A percentile compares a stretch with the other conserved stretches of the same genome.
Conservation (phyloP, 2,329 filamentous ascomycete genomes). For the Aspergillus carbonarius region DNA sequence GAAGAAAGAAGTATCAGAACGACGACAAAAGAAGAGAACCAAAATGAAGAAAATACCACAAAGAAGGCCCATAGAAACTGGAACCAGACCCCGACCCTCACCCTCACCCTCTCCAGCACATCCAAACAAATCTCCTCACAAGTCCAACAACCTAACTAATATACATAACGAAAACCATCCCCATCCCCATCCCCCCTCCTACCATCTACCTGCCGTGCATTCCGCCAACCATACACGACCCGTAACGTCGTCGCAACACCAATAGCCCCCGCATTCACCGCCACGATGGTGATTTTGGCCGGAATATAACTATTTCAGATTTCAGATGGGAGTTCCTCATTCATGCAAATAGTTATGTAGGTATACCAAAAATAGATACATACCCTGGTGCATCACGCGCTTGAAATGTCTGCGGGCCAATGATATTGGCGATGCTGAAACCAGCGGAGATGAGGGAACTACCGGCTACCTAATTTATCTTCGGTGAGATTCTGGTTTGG, state of each 20-base stretch:
- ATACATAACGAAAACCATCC: conserved; percentile 30
- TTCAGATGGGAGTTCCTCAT: too few species aligned
- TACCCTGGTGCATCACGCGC: conserved; percentile 43
- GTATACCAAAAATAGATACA: neutral
- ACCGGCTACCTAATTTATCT: conserved; percentile 45
- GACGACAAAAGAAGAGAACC: too few species aligned
- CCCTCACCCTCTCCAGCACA: too few species aligned
- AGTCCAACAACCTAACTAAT: too few species aligned
- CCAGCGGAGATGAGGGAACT: conserved; percentile 46
- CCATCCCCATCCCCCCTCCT: conserved; percentile 27
- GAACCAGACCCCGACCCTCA: too few species aligned
- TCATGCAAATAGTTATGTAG: neutral
- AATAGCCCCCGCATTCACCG: conserved; percentile 31
- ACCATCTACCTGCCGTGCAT: conserved; percentile 23
- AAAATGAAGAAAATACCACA: too few species aligned
- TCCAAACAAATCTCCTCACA: too few species aligned
- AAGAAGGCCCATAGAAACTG: too few species aligned
- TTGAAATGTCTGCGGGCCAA: conserved; percentile 46
- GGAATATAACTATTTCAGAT: conserved; percentile 23
- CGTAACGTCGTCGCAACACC: conserved; percentile 25
- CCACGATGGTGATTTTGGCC: conserved; percentile 42
- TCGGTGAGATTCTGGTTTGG: too few species aligned
- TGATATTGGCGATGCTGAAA: conserved; percentile 40
- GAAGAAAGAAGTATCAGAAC: too few species aligned
- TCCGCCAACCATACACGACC: conserved; percentile 27